phyloP scores from a whole-genome alignment of 257 asterid species.

The Solanum chaucha region DNA sequence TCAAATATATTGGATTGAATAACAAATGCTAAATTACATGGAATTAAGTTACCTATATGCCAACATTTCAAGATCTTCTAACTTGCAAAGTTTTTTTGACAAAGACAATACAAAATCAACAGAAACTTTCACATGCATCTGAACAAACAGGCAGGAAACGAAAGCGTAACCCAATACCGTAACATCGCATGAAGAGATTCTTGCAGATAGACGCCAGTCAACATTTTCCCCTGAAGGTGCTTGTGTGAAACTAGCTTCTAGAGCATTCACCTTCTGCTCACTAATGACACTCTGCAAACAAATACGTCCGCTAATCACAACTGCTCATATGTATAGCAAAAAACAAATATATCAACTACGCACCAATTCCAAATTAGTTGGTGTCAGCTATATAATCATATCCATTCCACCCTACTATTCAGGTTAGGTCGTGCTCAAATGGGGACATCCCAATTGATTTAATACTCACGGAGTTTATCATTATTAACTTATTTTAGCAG shows the following conservation, averaged over 20 bases:
- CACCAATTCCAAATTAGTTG: not conserved
- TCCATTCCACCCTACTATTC: not conserved
- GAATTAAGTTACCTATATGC: not conserved
- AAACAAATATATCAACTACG: not conserved
- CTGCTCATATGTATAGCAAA: not conserved
- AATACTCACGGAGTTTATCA: not conserved
- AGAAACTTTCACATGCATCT: not conserved
- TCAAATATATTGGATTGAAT: not conserved
- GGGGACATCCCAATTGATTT: not conserved
- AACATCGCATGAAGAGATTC: constrained; percentile 93
- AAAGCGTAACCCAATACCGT: constrained; percentile 42
- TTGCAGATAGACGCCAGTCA: constrained; percentile 96
- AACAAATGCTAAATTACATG: not conserved
- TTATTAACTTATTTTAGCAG: not conserved
- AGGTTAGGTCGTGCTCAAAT: not conserved
- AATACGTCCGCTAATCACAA: constrained; percentile 8
- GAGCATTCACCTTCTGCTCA: constrained; percentile 87
- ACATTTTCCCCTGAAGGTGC: constrained; percentile 88
- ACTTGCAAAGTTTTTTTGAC: not conserved
- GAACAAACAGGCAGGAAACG: not conserved
- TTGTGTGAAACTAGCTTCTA: constrained; percentile 86
- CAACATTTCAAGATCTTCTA: not conserved
- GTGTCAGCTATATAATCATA: not conserved
- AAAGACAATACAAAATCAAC: not conserved
- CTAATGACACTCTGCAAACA: constrained; percentile 83